Evolutionary conservation across 1,139 yeast genomes (phyloP), one percentile per base, ranked within the genome.

Genomic region (Scheffersomyces titani): DNA sequence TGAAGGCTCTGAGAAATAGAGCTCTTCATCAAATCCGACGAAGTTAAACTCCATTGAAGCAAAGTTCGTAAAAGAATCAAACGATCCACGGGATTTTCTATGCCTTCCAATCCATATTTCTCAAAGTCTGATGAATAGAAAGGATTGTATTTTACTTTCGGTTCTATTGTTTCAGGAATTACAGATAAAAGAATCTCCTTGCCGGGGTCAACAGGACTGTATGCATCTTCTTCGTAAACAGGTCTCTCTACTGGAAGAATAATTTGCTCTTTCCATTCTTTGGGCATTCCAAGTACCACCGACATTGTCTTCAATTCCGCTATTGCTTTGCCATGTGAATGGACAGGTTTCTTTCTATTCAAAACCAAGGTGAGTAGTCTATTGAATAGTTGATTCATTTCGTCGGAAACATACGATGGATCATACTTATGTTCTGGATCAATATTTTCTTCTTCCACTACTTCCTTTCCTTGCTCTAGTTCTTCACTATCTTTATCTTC

Each of bases 11-110:
- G 65, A 11, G 67, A 58, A n/a, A 84, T 71, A 50, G 71, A 75
- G 5, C 69, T 61, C 61, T 76, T 84, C 5, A 85, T 71, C 3
- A 67, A 64, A 19, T 80, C 81, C 0, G 87, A 83, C 11, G 77
- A 67, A 0, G 80, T 63, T 3, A 80, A 62, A 44, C 82, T 71
- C 89, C 89, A 85, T 57, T 80, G 81, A 1, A 75, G 73, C 57
- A 85, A 67, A 0, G 80, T 69, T 50, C 84, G 74, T 21, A 85
- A 59, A 61, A 84, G 62, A 9, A 83, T 70, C 20, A 85, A 67
- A 54, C 89, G 68, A 59, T 85, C 85, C 2, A 55, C 52, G 0
- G 88, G 85, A 11, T 68, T 61, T 11, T 58, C 56, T 30, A 85
- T 68, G 0, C 84, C 85, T 3, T 70, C 65, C 22, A 84, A 65